Evolutionary conservation across 2,329 filamentous ascomycete species (phyloP).

Genomic region (Penicillium digitatum): DNA sequence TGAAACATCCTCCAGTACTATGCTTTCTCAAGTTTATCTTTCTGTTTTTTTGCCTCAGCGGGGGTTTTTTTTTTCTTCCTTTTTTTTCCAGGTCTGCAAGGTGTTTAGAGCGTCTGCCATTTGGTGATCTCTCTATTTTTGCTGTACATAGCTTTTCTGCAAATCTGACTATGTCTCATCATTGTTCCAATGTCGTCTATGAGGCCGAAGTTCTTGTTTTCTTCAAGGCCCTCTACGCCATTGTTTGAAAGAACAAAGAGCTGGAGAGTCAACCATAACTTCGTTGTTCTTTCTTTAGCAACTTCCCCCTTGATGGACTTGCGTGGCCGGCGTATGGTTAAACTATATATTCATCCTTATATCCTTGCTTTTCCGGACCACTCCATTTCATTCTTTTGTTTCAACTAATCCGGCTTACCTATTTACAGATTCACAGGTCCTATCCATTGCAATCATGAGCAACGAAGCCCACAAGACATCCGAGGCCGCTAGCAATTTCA

Average conservation of each 20-base stretch:
- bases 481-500: not conserved
- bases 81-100: conserved; percentile 5
- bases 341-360: not conserved
- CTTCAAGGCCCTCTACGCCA: not conserved
- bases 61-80: conserved; percentile 9
- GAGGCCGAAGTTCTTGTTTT: not conserved
- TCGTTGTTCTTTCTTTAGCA: not conserved
- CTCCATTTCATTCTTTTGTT: not conserved
- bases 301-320: not conserved
- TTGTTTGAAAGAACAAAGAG: not conserved
- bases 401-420: not conserved
- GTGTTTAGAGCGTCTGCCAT: conserved; percentile 21
- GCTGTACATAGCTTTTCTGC: conserved; percentile 14
- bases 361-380: not conserved
- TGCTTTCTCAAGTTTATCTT: not conserved
- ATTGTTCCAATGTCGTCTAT: not conserved
- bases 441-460: not conserved
- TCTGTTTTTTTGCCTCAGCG: conserved; percentile 11
- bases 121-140: conserved; percentile 10
- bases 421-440: not conserved
- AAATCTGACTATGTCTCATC: conserved; percentile 1
- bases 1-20: not conserved
- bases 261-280: not conserved
- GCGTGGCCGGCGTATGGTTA: not conserved
- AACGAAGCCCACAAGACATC: not conserved